These are phyloP conservation scores for Peterozyma xylosa DNA, from an alignment of 805 yeast species.

Conservation along the genomic window DNA sequence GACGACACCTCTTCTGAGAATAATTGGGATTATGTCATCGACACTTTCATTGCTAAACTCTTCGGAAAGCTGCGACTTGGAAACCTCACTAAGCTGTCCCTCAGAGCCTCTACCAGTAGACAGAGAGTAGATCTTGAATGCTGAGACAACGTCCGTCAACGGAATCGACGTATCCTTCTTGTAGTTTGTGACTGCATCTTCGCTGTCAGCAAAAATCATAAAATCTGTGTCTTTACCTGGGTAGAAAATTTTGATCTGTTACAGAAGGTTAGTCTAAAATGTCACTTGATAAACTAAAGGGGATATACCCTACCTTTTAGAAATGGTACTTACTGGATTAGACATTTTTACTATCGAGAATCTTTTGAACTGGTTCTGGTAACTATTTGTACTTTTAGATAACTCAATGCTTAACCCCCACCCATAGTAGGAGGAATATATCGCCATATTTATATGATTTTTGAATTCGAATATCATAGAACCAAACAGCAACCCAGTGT, in stretches of 20 bases:
- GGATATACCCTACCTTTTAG: too few species aligned
- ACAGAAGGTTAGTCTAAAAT: too few species aligned
- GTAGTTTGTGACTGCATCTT: conserved; percentile 39
- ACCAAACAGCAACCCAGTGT: too few species aligned
- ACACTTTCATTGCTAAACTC: conserved; percentile 58
- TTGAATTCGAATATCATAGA: too few species aligned
- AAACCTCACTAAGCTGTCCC: conserved; percentile 68
- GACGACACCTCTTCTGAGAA: conserved; percentile 53
- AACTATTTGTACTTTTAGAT: too few species aligned
- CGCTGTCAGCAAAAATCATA: conserved; percentile 53
- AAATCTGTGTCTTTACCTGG: conserved; percentile 63
- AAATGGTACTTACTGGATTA: too few species aligned
- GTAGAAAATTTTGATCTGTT: conserved; percentile 41
- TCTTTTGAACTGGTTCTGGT: too few species aligned
- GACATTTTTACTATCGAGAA: too few species aligned
- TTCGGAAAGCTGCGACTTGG: conserved; percentile 50
- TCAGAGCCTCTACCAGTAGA: conserved; percentile 58
- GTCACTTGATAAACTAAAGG: too few species aligned
- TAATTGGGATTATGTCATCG: conserved; percentile 52
- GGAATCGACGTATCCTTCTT: conserved; percentile 48
- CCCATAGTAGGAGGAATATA: too few species aligned
- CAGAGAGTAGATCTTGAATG: conserved; percentile 57
- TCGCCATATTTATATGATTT: too few species aligned
- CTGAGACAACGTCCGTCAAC: conserved; percentile 52
- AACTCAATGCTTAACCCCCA: too few species aligned